Evolutionary conservation across 2,329 filamentous ascomycete genomes (phyloP).

Genomic region (Tolypocladium tropicale): DNA sequence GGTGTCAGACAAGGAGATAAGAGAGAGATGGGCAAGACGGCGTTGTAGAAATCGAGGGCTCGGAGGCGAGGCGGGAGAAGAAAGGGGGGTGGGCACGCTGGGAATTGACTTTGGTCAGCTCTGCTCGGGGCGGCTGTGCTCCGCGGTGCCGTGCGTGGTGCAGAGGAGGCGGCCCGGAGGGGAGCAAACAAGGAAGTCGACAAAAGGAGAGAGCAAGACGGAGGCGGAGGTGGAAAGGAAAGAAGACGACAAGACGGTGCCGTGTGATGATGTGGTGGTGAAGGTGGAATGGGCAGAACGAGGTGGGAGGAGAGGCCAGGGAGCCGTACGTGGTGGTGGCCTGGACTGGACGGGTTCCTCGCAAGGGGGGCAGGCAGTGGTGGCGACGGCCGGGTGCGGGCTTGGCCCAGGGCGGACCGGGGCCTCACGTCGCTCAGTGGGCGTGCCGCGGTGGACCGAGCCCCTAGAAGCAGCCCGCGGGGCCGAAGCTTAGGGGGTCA

Average conservation of each 20-base stretch:
- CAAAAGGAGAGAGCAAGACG: slow-evolving; percentile 13
- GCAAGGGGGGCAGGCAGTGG: neutral
- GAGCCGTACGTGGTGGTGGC: too few species aligned
- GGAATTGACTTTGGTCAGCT: slow-evolving; percentile 1
- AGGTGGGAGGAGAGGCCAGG: slow-evolving; percentile 1
- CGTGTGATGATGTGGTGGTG: slow-evolving; percentile 3
- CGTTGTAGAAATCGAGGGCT: slow-evolving; percentile 4
- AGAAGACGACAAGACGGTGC: slow-evolving; percentile 10
- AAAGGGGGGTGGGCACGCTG: slow-evolving; percentile 18
- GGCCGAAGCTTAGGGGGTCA: neutral
- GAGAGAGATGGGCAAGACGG: slow-evolving; percentile 10
- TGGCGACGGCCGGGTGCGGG: slow-evolving; percentile 1
- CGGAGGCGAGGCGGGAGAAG: slow-evolving; percentile 15
- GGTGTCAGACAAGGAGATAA: slow-evolving; percentile 7
- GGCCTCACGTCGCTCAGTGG: neutral
- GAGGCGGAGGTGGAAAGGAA: slow-evolving; percentile 16
- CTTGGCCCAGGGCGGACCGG: neutral
- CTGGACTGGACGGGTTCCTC: neutral
- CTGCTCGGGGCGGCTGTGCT: slow-evolving; percentile 4
- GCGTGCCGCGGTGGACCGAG: neutral
- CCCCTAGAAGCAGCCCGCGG: neutral
- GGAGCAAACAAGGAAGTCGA: slow-evolving; percentile 13
- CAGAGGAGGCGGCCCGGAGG: slow-evolving; percentile 12
- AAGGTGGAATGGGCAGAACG: slow-evolving; percentile 5
- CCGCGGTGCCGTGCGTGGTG: slow-evolving; percentile 4